These are phyloP conservation scores for Hirschioporus abietinus DNA, from an alignment of 768 basidiomycete genomes.

Conservation along the genomic window DNA sequence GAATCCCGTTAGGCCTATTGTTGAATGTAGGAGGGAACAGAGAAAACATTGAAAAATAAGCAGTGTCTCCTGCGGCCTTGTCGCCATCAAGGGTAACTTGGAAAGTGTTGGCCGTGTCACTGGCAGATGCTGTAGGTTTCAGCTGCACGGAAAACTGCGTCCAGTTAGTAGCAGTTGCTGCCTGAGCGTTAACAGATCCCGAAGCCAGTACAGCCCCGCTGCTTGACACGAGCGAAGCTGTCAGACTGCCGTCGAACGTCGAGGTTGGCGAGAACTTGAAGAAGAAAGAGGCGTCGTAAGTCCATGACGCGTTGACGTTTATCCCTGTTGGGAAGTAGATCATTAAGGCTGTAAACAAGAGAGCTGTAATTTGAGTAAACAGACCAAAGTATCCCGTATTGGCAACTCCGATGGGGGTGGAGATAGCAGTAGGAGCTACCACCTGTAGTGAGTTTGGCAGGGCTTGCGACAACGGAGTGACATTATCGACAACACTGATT, in stretches of 20 bases:
- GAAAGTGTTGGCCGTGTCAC: constrained; percentile 45
- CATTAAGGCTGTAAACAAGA: neutral
- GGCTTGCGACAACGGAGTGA: constrained; percentile 47
- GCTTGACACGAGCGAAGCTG: constrained; percentile 41
- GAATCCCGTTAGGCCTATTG: constrained; percentile 51
- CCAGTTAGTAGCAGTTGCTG: constrained; percentile 45
- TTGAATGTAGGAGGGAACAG: constrained; percentile 70
- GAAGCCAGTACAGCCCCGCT: constrained; percentile 41
- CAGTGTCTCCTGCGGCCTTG: constrained; percentile 33
- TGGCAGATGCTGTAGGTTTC: constrained; percentile 35
- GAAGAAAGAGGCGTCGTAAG: constrained; percentile 59
- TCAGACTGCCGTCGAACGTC: constrained; percentile 32
- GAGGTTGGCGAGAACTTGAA: constrained; percentile 47
- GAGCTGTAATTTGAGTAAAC: constrained; percentile 7
- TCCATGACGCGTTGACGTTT: constrained; percentile 44
- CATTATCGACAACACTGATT: constrained; percentile 43
- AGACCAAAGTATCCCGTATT: constrained; percentile 56
- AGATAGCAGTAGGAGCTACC: constrained; percentile 32
- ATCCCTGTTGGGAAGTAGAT: constrained; percentile 35
- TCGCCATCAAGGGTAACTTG: constrained; percentile 44
- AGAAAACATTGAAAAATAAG: constrained; percentile 57
- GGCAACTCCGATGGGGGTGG: constrained; percentile 44
- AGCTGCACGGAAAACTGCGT: constrained; percentile 38
- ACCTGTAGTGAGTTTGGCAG: constrained; percentile 60
- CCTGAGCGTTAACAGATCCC: constrained; percentile 27